Evolutionary conservation across 148 eudicot genomes (phyloP), one percentile per base, ranked within the genome.

Genomic region (Polygonum maritimum): DNA sequence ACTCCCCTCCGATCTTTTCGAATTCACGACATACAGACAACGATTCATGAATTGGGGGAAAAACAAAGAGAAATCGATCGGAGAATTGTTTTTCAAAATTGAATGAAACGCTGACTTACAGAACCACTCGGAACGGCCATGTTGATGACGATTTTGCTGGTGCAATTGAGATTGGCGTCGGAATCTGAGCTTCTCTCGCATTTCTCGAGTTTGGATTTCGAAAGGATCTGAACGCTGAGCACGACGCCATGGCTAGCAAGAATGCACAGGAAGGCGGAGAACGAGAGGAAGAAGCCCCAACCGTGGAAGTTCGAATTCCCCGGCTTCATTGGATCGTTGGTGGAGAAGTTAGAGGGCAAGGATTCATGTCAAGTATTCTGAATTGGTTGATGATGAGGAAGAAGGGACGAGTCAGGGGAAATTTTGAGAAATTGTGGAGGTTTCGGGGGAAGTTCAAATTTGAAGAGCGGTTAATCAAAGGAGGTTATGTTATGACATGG

Each of bases 41-140:
- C 7, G 58, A 8, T 21, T 26, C 22, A 35, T 36, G 3, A 12
- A 19, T 7, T 3, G 35, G 14, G 38, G 55, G 1, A 9, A 26
- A 16, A 7, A 21, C 4, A 3, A 3, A 14, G 5, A 33, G 14
- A 35, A 26, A 26, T 26, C 31, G 31, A 26, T 26, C 31, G 12
- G 21, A 21, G 44, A 12, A 48, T 14, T 40, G 1, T 26, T 26
- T 26, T 47, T 6, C 12, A 48, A 40, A 48, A 16, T 21, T 33
- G 26, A 5, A 33, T 15, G 26, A 48, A 62, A 73, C 15, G 2
- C 19, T 26, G 31, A 78, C 85, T 62, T 81, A 92, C 97, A 7
- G 97, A 82, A 80, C 86, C 92, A 39, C 90, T 92, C 36, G 98
- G 97, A 31, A 94, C 89, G 15, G 94, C 98, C 85, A 94, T 65